Evolutionary conservation across 2,329 filamentous ascomycete species (phyloP), one percentile per base, ranked within the genome.

Genomic region (Pseudogymnoascus sp.): DNA sequence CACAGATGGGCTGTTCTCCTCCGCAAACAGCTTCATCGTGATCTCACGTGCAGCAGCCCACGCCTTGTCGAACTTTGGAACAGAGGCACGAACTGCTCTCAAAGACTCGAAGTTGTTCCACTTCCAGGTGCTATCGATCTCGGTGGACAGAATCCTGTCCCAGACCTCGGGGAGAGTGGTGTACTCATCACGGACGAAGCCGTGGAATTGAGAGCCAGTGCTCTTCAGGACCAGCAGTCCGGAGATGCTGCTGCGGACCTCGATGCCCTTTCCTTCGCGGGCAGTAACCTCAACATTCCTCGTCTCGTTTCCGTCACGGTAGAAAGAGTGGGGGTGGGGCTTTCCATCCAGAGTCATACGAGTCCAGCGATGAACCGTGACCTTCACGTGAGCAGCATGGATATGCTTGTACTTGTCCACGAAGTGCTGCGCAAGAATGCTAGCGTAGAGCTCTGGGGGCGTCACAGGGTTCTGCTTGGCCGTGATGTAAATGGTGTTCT

Each of bases 401-500:
- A 99, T 96, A 79, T 99, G 94, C 38, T 82, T 73, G 79, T 99
- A 99, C 64, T 80, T 90, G 69, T 89, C 82, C 71, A 97, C 77
- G 78, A 97, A 97, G 80, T 99, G 94, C 67, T 85, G 82, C 68
- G 89, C 91, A 60, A 99, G 80, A 68, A 89, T 88, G 70, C 87
- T 84, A 67, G 89, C 93, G 74, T 90, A 99, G 65, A 96, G 85
- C 80, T 99, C 94, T 0, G 94, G 93, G 14, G 94, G 92, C 68
- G 87, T 91, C 69, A 99, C 89, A 35, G 92, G 90, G 78, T 95
- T 82, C 77, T 95, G 88, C 79, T 96, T 97, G 71, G 94, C 93
- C 72, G 90, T 88, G 77, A 99, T 91, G 80, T 94, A 96, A 72
- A 90, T 87, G 69, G 89, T 97, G 78, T 99, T 96, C 80, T 99